Evolutionary conservation across 805 yeast genomes (phyloP).

Genomic region (Metschnikowia kunwiensis): DNA sequence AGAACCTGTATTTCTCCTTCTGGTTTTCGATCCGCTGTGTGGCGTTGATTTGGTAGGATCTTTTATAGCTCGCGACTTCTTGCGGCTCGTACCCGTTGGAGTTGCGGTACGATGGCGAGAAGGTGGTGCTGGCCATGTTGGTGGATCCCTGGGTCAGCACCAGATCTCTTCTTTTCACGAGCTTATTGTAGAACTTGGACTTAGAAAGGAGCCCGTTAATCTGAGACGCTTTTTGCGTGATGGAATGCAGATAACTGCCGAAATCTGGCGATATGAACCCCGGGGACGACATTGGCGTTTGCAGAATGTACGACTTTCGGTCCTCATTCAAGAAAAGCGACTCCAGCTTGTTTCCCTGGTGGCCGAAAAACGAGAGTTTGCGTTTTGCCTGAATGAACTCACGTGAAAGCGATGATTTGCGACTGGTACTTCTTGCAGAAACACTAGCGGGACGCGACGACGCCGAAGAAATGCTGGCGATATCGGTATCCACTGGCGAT

Average conservation of each 20-base stretch:
- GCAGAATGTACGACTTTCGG: constrained; percentile 1
- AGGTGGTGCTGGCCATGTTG: constrained; percentile 18
- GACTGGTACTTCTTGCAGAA: constrained; percentile 1
- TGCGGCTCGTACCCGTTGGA: constrained; percentile 17
- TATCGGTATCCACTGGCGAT: constrained; percentile 2
- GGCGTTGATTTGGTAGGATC: constrained; percentile 1
- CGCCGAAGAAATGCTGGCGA: constrained; percentile 2
- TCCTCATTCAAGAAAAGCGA: not conserved
- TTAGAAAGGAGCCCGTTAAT: constrained; percentile 28
- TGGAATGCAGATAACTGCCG: not conserved
- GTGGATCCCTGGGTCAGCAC: constrained; percentile 15
- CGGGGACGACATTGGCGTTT: constrained; percentile 1
- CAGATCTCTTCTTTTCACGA: constrained; percentile 36
- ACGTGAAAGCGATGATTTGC: constrained; percentile 14
- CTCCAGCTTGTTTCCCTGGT: constrained; percentile 2
- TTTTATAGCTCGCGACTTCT: constrained; percentile 1
- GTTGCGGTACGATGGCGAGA: constrained; percentile 24
- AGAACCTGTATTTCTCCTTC: constrained; percentile 34
- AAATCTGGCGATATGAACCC: constrained; percentile 5
- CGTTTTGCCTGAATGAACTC: constrained; percentile 13
- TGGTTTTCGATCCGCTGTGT: constrained; percentile 30
- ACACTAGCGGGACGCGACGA: constrained; percentile 7
- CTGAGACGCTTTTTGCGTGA: constrained; percentile 7
- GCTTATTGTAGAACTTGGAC: constrained; percentile 34
- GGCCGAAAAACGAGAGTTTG: constrained; percentile 14